Conservation (phyloP, 2,329 filamentous ascomycete species). For the Talaromyces atroroseus region DNA sequence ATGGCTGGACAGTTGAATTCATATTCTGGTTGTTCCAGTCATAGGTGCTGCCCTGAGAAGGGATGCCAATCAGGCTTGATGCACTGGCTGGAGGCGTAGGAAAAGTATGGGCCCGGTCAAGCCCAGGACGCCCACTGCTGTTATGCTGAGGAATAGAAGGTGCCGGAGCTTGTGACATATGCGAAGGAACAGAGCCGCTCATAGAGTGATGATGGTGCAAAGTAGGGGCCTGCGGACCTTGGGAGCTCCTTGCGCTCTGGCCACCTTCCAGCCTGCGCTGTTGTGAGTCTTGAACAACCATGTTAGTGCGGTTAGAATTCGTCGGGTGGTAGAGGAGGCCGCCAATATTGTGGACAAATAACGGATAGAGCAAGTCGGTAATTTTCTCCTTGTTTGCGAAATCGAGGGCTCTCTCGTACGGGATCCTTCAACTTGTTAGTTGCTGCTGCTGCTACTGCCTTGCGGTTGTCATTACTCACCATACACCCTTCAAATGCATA, state of each 20-base stretch:
- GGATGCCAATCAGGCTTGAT: conserved; percentile 77
- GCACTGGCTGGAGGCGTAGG: conserved; percentile 89
- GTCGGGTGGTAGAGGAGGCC: conserved; percentile 83
- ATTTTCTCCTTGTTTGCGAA: conserved; percentile 99
- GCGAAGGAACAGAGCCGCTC: conserved; percentile 52
- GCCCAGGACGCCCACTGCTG: conserved; percentile 57
- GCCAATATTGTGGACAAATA: conserved; percentile 97
- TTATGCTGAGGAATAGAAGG: conserved; percentile 54
- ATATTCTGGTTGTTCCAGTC: conserved; percentile 69
- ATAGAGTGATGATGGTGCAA: conserved; percentile 62
- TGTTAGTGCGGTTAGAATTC: conserved; percentile 74
- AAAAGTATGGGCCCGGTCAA: conserved; percentile 87
- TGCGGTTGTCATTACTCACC: conserved; percentile 54
- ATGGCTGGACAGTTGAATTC: conserved; percentile 54
- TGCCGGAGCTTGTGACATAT: conserved; percentile 62
- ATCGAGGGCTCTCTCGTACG: conserved; percentile 92
- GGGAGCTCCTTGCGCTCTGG: conserved; percentile 54
- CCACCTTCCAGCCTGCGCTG: conserved; percentile 65
- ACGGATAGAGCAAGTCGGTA: conserved; percentile 85
- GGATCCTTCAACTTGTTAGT: conserved; percentile 63
- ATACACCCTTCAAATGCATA: conserved; percentile 97
- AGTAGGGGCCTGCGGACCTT: conserved; percentile 58
- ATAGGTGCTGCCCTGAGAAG: conserved; percentile 66
- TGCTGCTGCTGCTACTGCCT: not conserved
- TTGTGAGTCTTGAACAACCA: conserved; percentile 79